A percentile compares a stretch with the other conserved stretches of the same genome.
These are phyloP conservation scores for Dothiorella sarmentorum DNA, from an alignment of 2,329 filamentous ascomycete species.

Conservation along the genomic window DNA sequence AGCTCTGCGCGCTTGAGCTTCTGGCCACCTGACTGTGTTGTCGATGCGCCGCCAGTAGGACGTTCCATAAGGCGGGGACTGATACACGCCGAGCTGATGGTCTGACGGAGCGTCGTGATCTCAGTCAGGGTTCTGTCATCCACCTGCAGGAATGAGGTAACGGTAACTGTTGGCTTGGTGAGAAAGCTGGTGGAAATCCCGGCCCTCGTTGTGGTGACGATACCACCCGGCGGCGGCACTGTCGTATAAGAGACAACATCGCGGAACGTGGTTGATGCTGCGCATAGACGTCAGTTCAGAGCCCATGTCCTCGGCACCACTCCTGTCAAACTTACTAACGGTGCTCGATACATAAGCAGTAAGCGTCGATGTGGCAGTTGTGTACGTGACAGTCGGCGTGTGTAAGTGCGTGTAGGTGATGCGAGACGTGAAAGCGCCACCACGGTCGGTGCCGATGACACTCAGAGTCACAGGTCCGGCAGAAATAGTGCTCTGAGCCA, in stretches of 20 bases:
- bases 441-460: constrained; percentile 1
- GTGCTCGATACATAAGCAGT: background rate
- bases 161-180: background rate
- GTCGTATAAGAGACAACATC: constrained; percentile 8
- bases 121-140: constrained; percentile 4
- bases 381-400: constrained; percentile 1
- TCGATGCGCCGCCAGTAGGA: background rate
- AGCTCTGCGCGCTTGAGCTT: background rate
- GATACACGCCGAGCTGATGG: background rate
- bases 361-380: background rate
- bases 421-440: constrained; percentile 7
- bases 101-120: background rate
- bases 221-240: background rate
- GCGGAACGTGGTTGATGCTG: constrained; percentile 2
- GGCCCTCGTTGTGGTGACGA: background rate
- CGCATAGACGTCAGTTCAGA: background rate
- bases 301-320: background rate
- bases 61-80: background rate
- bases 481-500: constrained; percentile 15
- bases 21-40: background rate
- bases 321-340: background rate
- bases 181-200: constrained; percentile 2
- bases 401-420: constrained; percentile 2
- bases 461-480: constrained; percentile 9
- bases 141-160: background rate